Evolutionary conservation across 441 rosid species (phyloP), one percentile per base, ranked within the genome.

Genomic region (Adansonia rubrostipa): DNA sequence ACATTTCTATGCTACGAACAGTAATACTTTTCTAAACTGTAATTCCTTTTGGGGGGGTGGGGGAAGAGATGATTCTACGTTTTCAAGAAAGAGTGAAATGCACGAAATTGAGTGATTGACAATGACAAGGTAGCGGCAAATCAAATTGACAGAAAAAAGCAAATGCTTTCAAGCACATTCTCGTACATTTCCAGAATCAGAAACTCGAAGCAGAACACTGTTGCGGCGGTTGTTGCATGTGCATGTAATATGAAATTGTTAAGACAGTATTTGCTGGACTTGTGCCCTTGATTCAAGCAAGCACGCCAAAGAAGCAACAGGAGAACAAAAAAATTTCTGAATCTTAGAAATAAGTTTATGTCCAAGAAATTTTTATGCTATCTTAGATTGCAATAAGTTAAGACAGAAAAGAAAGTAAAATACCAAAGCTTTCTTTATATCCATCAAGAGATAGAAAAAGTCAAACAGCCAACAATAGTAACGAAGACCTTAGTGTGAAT

Each of bases 101-200:
- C 69, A 64, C 14, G 47, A 64, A 47, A 64, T 64, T 3, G 50
- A 63, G 28, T 40, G 53, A 42, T 42, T n/a, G 51, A 48, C 53
- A 48, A 48, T 3, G 13, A 42, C 68, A 42, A n/a, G 24, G 51
- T 8, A 64, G 36, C 36, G 67, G 48, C 28, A 42, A 17, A 66
- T 66, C 51, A 17, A 65, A 65, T 40, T 40, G 24, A 65, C 50
- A 40, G 70, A 42, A 42, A 66, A 17, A 28, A 65, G 13, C 70
- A 42, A 36, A 42, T 13, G 24, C 48, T 40, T 42, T 65, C 10
- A 8, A n/a, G 70, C 48, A 65, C 8, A 65, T 40, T 40, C 48
- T 65, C 70, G 24, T 40, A n/a, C 14, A 40, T 65, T 40, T 40
- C 70, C 50, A 40, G 13, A 65, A 40, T 15, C 50, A 36, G 70